These are phyloP conservation scores for Fusarium praegraminearum DNA, from an alignment of 2,329 filamentous ascomycete species.

Conservation along the genomic window DNA sequence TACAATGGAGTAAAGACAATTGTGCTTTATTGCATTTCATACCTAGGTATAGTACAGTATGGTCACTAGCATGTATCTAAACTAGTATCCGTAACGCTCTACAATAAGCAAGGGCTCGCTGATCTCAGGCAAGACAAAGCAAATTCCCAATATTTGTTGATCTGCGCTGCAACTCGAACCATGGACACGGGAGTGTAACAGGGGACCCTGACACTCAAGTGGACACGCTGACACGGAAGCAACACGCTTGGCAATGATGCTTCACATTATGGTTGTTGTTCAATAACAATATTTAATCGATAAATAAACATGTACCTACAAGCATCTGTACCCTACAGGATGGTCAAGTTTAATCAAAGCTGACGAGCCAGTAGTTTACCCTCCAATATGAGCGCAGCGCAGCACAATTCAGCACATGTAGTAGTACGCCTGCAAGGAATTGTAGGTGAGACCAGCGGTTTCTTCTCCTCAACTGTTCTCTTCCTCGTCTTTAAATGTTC, in stretches of 20 bases:
- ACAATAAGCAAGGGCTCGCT: constrained; percentile 4
- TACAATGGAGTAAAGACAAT: not conserved
- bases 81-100: not conserved
- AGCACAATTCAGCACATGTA: not conserved
- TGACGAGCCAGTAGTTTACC: not conserved
- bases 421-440: not conserved
- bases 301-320: not conserved
- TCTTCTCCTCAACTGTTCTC: not conserved
- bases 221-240: constrained; percentile 24
- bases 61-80: not conserved
- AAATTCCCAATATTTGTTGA: constrained; percentile 33
- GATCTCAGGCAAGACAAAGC: constrained; percentile 13
- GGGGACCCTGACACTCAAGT: constrained; percentile 26
- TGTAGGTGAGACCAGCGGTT: not conserved
- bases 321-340: not conserved
- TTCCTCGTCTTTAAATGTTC: constrained; percentile 11
- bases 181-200: constrained; percentile 33
- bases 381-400: not conserved
- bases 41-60: too few species aligned
- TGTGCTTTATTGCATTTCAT: not conserved
- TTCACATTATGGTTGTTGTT: not conserved
- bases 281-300: not conserved
- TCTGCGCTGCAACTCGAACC: constrained; percentile 39
- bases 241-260: constrained; percentile 15
- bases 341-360: not conserved